Evolutionary conservation across 805 yeast species (phyloP).

Genomic region (Zygoascus biomembranicola): DNA sequence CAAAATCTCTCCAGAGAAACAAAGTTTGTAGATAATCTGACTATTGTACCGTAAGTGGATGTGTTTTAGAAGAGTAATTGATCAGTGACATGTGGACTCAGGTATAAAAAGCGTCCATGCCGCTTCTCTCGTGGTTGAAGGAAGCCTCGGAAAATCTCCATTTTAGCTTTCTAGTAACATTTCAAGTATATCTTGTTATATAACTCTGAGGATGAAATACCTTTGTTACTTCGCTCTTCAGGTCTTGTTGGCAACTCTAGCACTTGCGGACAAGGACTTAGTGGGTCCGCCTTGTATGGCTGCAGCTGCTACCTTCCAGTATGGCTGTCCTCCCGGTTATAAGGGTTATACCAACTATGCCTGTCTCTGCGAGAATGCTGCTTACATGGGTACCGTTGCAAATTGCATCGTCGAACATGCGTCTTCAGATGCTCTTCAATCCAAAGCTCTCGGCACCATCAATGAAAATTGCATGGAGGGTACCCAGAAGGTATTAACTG

Average conservation of each 20-base stretch:
- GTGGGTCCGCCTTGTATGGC: slow-evolving; percentile 4
- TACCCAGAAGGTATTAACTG: background rate
- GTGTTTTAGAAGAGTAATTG: too few species aligned
- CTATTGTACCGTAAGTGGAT: background rate
- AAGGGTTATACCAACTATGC: slow-evolving; percentile 1
- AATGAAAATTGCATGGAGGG: background rate
- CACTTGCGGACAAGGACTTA: background rate
- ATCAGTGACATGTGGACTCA: too few species aligned
- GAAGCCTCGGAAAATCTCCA: too few species aligned
- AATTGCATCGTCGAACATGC: background rate
- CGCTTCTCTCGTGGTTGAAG: too few species aligned
- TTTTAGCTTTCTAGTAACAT: too few species aligned
- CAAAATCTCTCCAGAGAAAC: background rate
- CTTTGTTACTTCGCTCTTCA: background rate
- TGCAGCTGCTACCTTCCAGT: slow-evolving; percentile 4
- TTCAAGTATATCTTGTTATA: too few species aligned
- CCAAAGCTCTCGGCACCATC: background rate
- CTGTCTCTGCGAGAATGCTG: background rate
- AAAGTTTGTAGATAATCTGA: background rate
- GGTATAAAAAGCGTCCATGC: too few species aligned
- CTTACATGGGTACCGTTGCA: background rate
- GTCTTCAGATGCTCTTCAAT: background rate
- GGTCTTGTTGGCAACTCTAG: background rate
- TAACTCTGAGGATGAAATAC: background rate
- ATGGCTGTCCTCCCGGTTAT: slow-evolving; percentile 4